Evolutionary conservation across 192 early-diverging fungal genomes (phyloP).

Genomic region (Coemansia sp.): DNA sequence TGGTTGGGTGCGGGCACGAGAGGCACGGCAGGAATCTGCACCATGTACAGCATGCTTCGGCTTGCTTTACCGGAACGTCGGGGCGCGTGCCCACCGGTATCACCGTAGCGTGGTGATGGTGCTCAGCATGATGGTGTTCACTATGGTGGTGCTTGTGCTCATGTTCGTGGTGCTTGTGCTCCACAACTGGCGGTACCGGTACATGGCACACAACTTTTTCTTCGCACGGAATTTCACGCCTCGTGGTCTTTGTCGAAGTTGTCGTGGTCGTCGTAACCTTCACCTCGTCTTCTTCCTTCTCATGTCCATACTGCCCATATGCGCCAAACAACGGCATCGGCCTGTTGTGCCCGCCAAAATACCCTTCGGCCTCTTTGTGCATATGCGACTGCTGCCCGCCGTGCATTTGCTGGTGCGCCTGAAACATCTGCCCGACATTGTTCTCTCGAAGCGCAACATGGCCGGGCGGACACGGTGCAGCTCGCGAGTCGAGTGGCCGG

Average conservation of each 20-base stretch:
- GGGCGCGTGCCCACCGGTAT: slow-evolving; percentile 41
- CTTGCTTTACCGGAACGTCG: slow-evolving; percentile 17
- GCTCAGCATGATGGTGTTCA: slow-evolving; percentile 6
- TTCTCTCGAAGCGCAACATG: slow-evolving; percentile 34
- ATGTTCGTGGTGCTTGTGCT: slow-evolving; percentile 6
- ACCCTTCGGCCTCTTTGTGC: slow-evolving; percentile 26
- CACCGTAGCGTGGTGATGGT: slow-evolving; percentile 12
- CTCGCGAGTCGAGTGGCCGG: slow-evolving; percentile 19
- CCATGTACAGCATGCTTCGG: slow-evolving; percentile 51
- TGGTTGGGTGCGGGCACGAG: slow-evolving; percentile 42
- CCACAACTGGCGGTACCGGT: slow-evolving; percentile 8
- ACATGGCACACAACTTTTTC: slow-evolving; percentile 11
- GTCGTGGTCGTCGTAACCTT: slow-evolving; percentile 45
- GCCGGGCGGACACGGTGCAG: slow-evolving; percentile 11
- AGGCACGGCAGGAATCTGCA: slow-evolving; percentile 51
- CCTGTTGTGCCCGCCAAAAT: slow-evolving; percentile 25
- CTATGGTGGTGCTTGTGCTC: slow-evolving; percentile 4
- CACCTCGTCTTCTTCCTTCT: slow-evolving; percentile 28
- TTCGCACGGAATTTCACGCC: slow-evolving; percentile 10
- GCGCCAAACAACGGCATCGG: slow-evolving; percentile 36
- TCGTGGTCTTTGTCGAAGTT: slow-evolving; percentile 29
- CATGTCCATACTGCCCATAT: slow-evolving; percentile 4
- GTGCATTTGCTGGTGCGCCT: slow-evolving; percentile 33
- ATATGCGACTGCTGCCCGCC: slow-evolving; percentile 25
- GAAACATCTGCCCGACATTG: slow-evolving; percentile 32